Percentiles rank a stretch among this genome's conserved stretches.
Evolutionary conservation across 495 filamentous ascomycete genomes (phyloP).

Genomic region (Acidomyces sp.): DNA sequence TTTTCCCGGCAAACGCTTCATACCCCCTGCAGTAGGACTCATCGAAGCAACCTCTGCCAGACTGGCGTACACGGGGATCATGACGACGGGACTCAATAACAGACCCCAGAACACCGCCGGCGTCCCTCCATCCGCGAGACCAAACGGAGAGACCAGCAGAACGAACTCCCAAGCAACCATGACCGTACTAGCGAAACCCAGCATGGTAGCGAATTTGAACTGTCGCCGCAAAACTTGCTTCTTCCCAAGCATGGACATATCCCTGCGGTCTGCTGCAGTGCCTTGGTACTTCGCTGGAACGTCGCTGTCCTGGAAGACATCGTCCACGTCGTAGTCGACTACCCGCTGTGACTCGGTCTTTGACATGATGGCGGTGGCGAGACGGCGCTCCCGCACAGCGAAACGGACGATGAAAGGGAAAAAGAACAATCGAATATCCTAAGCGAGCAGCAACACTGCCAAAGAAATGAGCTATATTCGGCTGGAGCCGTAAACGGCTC

Average conservation of each 20-base stretch:
- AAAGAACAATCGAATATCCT: too few relatives aligned
- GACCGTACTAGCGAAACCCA: slow-evolving; percentile 12
- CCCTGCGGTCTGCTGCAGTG: slow-evolving; percentile 7
- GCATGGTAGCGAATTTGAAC: slow-evolving; percentile 8
- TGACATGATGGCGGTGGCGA: slow-evolving; percentile 5
- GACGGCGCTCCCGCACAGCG: too few relatives aligned
- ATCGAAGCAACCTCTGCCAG: slow-evolving; percentile 10
- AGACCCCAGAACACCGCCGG: slow-evolving; percentile 12
- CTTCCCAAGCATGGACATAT: slow-evolving; percentile 18
- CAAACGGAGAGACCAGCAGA: slow-evolving; percentile 6
- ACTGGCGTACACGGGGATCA: slow-evolving; percentile 7
- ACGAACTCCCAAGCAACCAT: slow-evolving; percentile 12
- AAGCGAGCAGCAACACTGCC: too few relatives aligned
- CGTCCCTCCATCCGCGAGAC: slow-evolving; percentile 5
- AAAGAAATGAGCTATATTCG: too few relatives aligned
- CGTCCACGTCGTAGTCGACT: background rate
- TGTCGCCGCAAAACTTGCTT: slow-evolving; percentile 12
- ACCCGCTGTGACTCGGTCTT: background rate
- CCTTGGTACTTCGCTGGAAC: slow-evolving; percentile 8
- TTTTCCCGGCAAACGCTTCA: background rate
- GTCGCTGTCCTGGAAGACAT: background rate
- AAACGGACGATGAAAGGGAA: too few relatives aligned
- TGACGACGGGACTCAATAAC: slow-evolving; percentile 4
- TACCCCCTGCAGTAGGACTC: slow-evolving; percentile 11
- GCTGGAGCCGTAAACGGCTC: too few relatives aligned